These are phyloP conservation scores for Umbelopsis sp. DNA, from an alignment of 192 early-diverging fungal genomes.

Conservation along the genomic window DNA sequence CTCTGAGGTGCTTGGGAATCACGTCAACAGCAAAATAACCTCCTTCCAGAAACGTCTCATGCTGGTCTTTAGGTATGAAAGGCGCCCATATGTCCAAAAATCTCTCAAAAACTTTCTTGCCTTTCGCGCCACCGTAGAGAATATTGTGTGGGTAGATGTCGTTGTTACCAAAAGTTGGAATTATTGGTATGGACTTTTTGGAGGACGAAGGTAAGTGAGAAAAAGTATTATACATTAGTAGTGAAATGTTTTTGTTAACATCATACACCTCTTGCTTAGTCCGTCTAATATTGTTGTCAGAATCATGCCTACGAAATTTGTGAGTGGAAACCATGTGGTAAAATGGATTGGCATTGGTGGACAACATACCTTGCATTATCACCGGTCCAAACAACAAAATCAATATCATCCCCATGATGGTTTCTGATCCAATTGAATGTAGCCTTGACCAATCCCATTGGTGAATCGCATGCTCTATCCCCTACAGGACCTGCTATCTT, in stretches of 20 bases:
- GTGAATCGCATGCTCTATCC: slow-evolving; percentile 63
- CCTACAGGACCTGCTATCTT: slow-evolving; percentile 52
- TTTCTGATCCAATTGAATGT: slow-evolving; percentile 55
- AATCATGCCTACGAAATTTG: slow-evolving; percentile 53
- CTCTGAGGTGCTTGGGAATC: slow-evolving; percentile 42
- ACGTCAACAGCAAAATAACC: slow-evolving; percentile 61
- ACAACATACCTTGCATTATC: slow-evolving; percentile 60
- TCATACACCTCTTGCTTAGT: slow-evolving; percentile 55
- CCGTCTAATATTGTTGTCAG: slow-evolving; percentile 55
- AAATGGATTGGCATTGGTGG: background rate
- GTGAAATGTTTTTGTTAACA: slow-evolving; percentile 47
- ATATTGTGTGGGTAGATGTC: slow-evolving; percentile 70
- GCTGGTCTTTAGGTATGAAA: slow-evolving; percentile 55
- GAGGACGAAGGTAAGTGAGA: background rate
- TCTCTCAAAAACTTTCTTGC: slow-evolving; percentile 11
- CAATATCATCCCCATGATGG: slow-evolving; percentile 44
- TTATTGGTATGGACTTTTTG: slow-evolving; percentile 36
- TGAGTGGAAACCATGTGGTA: background rate
- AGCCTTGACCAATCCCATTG: slow-evolving; percentile 51
- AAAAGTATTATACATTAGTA: slow-evolving; percentile 46
- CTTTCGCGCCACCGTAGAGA: slow-evolving; percentile 44
- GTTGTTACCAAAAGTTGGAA: slow-evolving; percentile 69
- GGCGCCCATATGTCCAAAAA: slow-evolving; percentile 50
- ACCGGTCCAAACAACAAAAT: slow-evolving; percentile 77
- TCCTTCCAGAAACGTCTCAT: slow-evolving; percentile 48